Evolutionary conservation across 2,329 filamentous ascomycete species (phyloP).

Genomic region (Neoarthrinium moseri): DNA sequence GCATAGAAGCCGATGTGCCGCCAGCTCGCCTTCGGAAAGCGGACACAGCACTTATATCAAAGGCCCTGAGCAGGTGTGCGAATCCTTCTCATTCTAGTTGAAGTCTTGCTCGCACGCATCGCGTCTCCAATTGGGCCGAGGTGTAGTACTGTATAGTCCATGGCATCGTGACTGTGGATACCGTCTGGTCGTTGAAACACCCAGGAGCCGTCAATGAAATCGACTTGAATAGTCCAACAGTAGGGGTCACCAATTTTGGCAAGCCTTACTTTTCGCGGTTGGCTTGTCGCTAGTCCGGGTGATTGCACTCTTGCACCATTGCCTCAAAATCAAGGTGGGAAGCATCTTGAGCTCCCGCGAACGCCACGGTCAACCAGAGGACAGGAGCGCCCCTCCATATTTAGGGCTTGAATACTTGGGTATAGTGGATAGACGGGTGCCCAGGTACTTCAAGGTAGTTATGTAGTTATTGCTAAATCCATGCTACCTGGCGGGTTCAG

Average conservation of each 20-base stretch:
- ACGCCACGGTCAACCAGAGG: too few relatives aligned
- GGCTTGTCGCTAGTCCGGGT: too few relatives aligned
- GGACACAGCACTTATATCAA: slow-evolving; percentile 1
- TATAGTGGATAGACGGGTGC: too few relatives aligned
- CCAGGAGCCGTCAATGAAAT: slow-evolving; percentile 1
- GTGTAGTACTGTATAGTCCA: slow-evolving; percentile 1
- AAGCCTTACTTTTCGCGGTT: too few relatives aligned
- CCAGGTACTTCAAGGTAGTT: too few relatives aligned
- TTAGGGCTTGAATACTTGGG: too few relatives aligned
- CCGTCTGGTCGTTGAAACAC: slow-evolving; percentile 1
- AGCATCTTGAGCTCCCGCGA: too few relatives aligned
- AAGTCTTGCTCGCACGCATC: slow-evolving; percentile 3
- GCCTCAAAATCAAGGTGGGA: too few relatives aligned
- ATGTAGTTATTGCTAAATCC: too few relatives aligned
- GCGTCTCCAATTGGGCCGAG: slow-evolving; percentile 1
- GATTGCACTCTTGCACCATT: too few relatives aligned
- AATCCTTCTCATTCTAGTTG: slow-evolving; percentile 4
- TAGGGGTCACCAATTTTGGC: slow-evolving; percentile 1
- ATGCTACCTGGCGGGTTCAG: too few relatives aligned
- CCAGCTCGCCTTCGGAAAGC: slow-evolving; percentile 2
- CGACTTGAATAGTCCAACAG: slow-evolving; percentile 1
- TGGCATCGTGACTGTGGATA: slow-evolving; percentile 2
- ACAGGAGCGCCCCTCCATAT: too few relatives aligned
- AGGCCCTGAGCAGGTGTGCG: background rate
- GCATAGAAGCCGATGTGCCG: slow-evolving; percentile 1